phyloP scores from a whole-genome alignment of 768 basidiomycete species.

The Tricholoma terreum region DNA sequence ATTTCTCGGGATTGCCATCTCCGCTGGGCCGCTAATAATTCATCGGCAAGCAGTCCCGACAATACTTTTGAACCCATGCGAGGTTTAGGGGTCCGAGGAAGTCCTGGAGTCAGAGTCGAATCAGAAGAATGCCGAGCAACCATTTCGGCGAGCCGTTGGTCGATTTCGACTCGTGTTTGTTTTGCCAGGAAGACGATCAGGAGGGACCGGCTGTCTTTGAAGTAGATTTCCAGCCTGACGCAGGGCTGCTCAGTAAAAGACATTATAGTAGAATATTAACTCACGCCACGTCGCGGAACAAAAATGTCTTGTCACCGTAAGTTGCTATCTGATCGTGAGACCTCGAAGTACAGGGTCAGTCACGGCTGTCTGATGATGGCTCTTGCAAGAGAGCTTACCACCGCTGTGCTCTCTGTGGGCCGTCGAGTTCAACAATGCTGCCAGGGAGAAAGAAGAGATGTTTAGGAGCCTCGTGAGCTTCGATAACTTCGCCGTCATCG shows the following conservation, averaged over 20 bases:
- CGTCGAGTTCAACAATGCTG: constrained; percentile 75
- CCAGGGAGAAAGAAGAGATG: constrained; percentile 82
- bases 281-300: constrained; percentile 91
- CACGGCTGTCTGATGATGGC: neutral
- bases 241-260: neutral
- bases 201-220: constrained; percentile 87
- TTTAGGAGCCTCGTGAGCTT: constrained; percentile 81
- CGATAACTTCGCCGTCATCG: constrained; percentile 84
- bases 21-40: constrained; percentile 66
- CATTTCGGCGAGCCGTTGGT: constrained; percentile 49
- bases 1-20: constrained; percentile 90
- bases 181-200: constrained; percentile 78
- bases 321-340: constrained; percentile 73
- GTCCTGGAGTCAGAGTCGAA: constrained; percentile 44
- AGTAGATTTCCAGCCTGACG: constrained; percentile 82
- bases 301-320: constrained; percentile 77
- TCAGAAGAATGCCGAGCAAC: constrained; percentile 41
- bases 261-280: constrained; percentile 23
- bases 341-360: constrained; percentile 41
- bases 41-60: constrained; percentile 52
- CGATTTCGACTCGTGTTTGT: constrained; percentile 57
- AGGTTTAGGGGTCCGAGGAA: constrained; percentile 54
- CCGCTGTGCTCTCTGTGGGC: constrained; percentile 75
- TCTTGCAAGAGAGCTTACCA: constrained; percentile 50
- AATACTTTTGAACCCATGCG: constrained; percentile 50